Evolutionary conservation across 352 stramenopile species (phyloP), one percentile per base, ranked within the genome.

Genomic region (Pythium dissotocum): DNA sequence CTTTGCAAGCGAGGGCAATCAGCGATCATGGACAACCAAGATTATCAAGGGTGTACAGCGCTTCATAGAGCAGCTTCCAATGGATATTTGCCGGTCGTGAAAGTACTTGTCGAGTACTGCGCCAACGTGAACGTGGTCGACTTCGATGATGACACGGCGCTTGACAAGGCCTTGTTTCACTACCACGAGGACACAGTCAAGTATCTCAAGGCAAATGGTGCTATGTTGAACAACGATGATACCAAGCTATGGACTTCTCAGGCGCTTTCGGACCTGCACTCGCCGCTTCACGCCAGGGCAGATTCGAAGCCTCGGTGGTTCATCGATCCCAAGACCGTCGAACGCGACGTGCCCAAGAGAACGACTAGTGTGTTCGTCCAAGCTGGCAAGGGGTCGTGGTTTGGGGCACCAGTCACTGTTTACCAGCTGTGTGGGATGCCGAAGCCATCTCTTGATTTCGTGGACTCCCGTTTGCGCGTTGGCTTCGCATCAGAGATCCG

Each of bases 331-430:
- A 9, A 36, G 14, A 52, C 56, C 2, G 24, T 62, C 18, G 18
- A 40, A 13, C 36, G 36, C 36, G 9, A 42, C 36, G 36, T 42
- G 36, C 14, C 36, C 36, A 42, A 7, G 36, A 42, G 36, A 42
- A 42, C 36, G 9, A 42, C 36, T 42, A 10, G 36, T 4, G 36
- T 2, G 9, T 62, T 62, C 35, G 24, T 62, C 36, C 28, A 62
- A 21, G 56, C 33, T 13, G 9, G 53, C 38, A 16, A 36, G 13
- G 14, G 3, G 5, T 46, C 28, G 16, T 62, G 56, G 56, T 36
- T 62, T 35, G 56, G 56, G n/a, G 14, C 56, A 24, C 56, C 56
- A n/a, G 56, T 62, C 21, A 62, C 35, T 36, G 48, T 52, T 62
- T 32, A 53, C 33, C 56, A 40, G 38, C 38, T 40, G n/a, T 62